Evolutionary conservation across 257 asterid genomes (phyloP).

Genomic region (Prunella vulgaris): DNA sequence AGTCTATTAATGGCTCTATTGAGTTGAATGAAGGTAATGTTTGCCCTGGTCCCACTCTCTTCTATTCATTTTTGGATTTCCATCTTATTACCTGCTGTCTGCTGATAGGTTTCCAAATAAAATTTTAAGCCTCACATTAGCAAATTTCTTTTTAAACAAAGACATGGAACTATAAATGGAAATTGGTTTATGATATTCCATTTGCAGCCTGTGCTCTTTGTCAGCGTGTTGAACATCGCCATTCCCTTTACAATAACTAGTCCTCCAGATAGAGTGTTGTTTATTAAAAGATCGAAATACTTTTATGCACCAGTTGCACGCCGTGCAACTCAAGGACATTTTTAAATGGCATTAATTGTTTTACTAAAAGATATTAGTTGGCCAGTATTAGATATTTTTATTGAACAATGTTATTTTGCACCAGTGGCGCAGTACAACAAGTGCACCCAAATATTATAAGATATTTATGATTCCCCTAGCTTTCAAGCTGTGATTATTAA

Average conservation of each 20-base stretch:
- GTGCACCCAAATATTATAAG: too few species aligned
- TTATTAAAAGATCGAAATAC: not conserved
- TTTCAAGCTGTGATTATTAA: not conserved
- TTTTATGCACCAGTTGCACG: too few species aligned
- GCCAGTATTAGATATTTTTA: too few species aligned
- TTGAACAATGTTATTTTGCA: too few species aligned
- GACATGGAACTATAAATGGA: constrained; percentile 1
- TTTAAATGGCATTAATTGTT: too few species aligned
- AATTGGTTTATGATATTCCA: not conserved
- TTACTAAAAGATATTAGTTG: too few species aligned
- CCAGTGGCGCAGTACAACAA: too few species aligned
- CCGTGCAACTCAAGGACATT: too few species aligned
- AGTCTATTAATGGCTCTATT: constrained; percentile 45
- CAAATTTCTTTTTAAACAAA: not conserved
- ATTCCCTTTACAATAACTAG: too few species aligned
- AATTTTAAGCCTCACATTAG: not conserved
- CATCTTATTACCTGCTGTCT: not conserved
- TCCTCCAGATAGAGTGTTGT: not conserved
- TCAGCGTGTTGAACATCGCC: not conserved
- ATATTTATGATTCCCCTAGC: not conserved
- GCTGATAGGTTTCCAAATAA: not conserved
- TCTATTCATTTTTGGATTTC: not conserved
- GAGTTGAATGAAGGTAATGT: constrained; percentile 66
- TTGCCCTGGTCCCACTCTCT: constrained; percentile 7
- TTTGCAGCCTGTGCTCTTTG: not conserved